Evolutionary conservation across 352 stramenopile genomes (phyloP).

Genomic region (Pythium insidiosum): DNA sequence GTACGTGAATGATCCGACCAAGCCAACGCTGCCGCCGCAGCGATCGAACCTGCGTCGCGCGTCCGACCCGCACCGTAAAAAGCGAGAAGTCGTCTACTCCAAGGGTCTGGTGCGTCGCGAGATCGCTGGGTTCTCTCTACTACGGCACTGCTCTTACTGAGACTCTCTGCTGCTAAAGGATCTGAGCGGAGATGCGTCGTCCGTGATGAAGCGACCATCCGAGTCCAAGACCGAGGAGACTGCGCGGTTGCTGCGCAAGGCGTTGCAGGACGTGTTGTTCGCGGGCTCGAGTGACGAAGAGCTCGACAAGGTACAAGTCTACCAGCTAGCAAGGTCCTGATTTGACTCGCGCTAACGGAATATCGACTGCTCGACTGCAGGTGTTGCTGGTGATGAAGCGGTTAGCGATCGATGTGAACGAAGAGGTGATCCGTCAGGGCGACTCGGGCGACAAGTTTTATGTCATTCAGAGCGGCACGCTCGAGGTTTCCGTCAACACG

Average conservation of each 20-base stretch:
- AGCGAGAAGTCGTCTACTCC: slow-evolving; percentile 63
- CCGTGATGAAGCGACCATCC: slow-evolving; percentile 31
- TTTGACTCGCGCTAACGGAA: neutral
- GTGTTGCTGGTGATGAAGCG: slow-evolving; percentile 80
- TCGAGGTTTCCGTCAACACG: slow-evolving; percentile 67
- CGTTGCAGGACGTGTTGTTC: slow-evolving; percentile 55
- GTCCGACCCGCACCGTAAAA: slow-evolving; percentile 54
- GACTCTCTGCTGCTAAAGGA: too few species aligned
- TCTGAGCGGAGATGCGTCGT: too few species aligned
- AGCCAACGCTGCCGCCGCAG: slow-evolving; percentile 15
- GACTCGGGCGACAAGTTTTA: slow-evolving; percentile 92
- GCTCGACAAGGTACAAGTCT: slow-evolving; percentile 36
- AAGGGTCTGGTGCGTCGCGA: slow-evolving; percentile 59
- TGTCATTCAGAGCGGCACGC: slow-evolving; percentile 51
- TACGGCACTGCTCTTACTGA: too few species aligned
- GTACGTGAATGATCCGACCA: slow-evolving; percentile 30
- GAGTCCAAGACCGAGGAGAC: slow-evolving; percentile 52
- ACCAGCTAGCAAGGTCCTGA: neutral
- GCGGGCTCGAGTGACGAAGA: slow-evolving; percentile 56
- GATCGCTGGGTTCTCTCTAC: too few species aligned
- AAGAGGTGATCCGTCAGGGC: slow-evolving; percentile 91
- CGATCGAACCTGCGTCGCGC: slow-evolving; percentile 37
- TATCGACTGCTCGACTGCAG: slow-evolving; percentile 9
- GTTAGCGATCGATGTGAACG: slow-evolving; percentile 39
- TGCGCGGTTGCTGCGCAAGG: slow-evolving; percentile 37